These are phyloP conservation scores for Backusella tarrabulga DNA, from an alignment of 192 early-diverging fungal genomes.

Conservation along the genomic window DNA sequence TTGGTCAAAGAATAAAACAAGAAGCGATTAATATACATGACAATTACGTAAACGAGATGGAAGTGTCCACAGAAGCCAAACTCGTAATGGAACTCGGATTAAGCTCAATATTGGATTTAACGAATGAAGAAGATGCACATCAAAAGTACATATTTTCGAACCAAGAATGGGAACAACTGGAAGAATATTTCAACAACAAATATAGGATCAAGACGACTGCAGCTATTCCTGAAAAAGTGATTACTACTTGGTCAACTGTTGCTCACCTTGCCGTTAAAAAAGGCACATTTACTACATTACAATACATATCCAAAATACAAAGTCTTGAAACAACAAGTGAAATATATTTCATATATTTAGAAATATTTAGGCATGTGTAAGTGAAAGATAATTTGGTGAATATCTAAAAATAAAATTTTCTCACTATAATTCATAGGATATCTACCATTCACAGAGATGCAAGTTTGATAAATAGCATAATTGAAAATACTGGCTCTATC, in stretches of 20 bases:
- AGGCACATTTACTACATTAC: neutral
- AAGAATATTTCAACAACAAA: neutral
- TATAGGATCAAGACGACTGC: neutral
- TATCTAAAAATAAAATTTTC: neutral
- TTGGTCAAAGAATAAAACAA: neutral
- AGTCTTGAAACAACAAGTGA: neutral
- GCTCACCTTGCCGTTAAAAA: neutral
- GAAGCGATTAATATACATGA: neutral
- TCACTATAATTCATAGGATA: slow-evolving; percentile 2
- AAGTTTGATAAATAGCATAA: neutral
- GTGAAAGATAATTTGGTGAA: neutral
- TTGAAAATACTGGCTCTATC: neutral
- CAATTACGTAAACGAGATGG: neutral
- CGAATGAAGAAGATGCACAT: neutral
- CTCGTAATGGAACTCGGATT: neutral
- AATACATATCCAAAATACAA: slow-evolving; percentile 8
- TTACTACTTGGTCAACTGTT: neutral
- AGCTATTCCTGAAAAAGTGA: neutral
- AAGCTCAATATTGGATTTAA: slow-evolving; percentile 7
- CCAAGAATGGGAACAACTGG: neutral
- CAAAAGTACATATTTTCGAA: neutral
- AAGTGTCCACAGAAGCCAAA: neutral
- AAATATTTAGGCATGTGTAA: slow-evolving; percentile 4
- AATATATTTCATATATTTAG: neutral
- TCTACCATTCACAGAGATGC: neutral